Evolutionary conservation across 176 grass and related monocot genomes (phyloP).

Genomic region (Secale cereale): DNA sequence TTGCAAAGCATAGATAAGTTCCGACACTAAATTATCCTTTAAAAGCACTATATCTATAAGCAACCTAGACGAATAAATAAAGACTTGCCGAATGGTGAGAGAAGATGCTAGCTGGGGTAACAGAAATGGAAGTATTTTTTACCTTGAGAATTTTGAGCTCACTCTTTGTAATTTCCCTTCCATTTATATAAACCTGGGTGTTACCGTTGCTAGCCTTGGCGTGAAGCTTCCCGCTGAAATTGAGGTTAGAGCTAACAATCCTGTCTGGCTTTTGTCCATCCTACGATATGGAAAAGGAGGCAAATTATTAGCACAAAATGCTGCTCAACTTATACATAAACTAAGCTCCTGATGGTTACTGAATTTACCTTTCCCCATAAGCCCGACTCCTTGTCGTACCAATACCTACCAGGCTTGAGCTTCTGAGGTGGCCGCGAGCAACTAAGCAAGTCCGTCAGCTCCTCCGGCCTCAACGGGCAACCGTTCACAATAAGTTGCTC

Average conservation of each 20-base stretch:
- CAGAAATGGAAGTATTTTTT: conserved; percentile 23
- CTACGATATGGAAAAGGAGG: conserved; percentile 31
- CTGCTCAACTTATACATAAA: not conserved
- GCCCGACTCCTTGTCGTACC: conserved; percentile 96
- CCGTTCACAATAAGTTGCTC: conserved; percentile 82
- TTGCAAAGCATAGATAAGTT: not conserved
- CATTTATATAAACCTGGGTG: conserved; percentile 88
- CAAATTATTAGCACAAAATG: conserved; percentile 1
- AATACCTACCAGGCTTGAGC: conserved; percentile 85
- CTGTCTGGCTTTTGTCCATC: conserved; percentile 85
- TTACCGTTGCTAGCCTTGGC: conserved; percentile 85
- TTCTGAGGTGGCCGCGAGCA: conserved; percentile 71
- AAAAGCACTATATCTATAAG: conserved; percentile 17
- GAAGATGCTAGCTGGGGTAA: not conserved
- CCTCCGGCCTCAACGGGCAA: conserved; percentile 59
- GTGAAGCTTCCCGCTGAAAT: conserved; percentile 82
- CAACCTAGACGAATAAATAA: conserved; percentile 15
- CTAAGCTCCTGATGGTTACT: not conserved
- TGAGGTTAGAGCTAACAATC: conserved; percentile 82
- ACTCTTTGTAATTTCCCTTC: conserved; percentile 83
- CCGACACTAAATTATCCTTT: not conserved
- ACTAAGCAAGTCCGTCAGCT: conserved; percentile 81
- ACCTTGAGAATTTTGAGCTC: conserved; percentile 83
- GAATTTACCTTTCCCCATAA: conserved; percentile 87
- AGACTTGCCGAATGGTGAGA: not conserved